Conservation (phyloP, 2,329 filamentous ascomycete species). For the Scytalidium lignicola region DNA sequence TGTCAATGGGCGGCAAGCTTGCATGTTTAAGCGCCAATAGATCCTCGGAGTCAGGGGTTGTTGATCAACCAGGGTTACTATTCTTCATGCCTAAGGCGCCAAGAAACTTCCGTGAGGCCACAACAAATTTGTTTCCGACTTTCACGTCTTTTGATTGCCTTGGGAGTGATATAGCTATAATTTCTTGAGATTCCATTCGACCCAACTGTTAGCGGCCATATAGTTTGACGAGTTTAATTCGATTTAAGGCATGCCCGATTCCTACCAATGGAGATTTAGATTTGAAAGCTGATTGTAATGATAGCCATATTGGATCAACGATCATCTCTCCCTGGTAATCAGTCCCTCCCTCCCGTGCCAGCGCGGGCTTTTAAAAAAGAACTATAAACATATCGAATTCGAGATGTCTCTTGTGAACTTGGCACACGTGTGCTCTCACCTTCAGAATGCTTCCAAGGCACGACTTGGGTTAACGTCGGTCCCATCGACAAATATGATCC, state of each 20-base stretch:
- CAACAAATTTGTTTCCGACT: constrained; percentile 5
- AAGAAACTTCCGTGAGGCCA: background rate
- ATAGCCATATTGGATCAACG: background rate
- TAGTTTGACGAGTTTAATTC: background rate
- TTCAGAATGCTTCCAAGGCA: constrained; percentile 68
- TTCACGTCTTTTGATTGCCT: background rate
- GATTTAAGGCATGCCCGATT: background rate
- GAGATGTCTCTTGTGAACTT: constrained; percentile 68
- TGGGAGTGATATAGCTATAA: background rate
- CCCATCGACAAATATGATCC: constrained; percentile 61
- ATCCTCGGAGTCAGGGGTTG: background rate
- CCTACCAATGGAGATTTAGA: background rate
- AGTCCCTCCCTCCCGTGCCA: background rate
- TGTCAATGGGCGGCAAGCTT: background rate
- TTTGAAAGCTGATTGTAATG: background rate
- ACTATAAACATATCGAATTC: constrained; percentile 9
- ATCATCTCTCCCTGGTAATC: background rate
- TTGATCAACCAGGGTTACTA: background rate
- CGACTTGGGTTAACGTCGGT: constrained; percentile 66
- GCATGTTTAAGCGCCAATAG: background rate
- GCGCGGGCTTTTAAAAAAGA: background rate
- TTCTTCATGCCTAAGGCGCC: background rate
- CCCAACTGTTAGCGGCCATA: background rate
- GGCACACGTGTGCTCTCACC: constrained; percentile 65
- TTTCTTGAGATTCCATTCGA: background rate